Conservation (phyloP, 73 alveolate genomes). For the Paraurostyla sp. region DNA sequence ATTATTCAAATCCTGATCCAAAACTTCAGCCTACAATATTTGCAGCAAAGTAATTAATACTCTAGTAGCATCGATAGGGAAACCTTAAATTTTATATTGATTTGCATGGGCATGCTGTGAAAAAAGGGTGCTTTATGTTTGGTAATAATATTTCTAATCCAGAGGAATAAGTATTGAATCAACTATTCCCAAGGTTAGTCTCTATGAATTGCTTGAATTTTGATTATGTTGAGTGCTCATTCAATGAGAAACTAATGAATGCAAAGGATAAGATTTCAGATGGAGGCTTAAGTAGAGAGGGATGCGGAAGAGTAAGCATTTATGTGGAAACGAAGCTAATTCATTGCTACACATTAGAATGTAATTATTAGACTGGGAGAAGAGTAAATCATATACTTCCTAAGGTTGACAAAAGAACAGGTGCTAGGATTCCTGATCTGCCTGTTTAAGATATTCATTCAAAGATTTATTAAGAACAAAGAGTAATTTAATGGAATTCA, state of each 20-base stretch:
- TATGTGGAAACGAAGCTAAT: constrained; percentile 65
- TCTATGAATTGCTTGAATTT: constrained; percentile 81
- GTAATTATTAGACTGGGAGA: constrained; percentile 73
- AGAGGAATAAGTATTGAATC: constrained; percentile 62
- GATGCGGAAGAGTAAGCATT: constrained; percentile 77
- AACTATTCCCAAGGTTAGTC: constrained; percentile 74
- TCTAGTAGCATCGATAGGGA: constrained; percentile 54
- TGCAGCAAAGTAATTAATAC: constrained; percentile 70
- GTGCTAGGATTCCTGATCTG: neutral
- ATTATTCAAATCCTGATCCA: constrained; percentile 67
- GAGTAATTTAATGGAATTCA: neutral
- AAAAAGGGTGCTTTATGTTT: constrained; percentile 79
- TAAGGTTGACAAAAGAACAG: neutral
- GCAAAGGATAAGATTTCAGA: constrained; percentile 58
- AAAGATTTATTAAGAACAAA: constrained; percentile 1
- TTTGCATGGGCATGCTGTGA: constrained; percentile 87
- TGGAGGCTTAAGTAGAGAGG: constrained; percentile 75
- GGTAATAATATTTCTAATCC: constrained; percentile 70
- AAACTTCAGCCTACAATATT: constrained; percentile 77
- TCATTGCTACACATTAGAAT: constrained; percentile 85
- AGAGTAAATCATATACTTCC: constrained; percentile 41
- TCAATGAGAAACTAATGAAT: constrained; percentile 70
- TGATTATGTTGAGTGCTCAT: constrained; percentile 76
- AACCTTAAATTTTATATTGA: constrained; percentile 67
- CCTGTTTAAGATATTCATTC: constrained; percentile 32